phyloP scores from a whole-genome alignment of 768 basidiomycete species.

The Pisolithus orientalis region DNA sequence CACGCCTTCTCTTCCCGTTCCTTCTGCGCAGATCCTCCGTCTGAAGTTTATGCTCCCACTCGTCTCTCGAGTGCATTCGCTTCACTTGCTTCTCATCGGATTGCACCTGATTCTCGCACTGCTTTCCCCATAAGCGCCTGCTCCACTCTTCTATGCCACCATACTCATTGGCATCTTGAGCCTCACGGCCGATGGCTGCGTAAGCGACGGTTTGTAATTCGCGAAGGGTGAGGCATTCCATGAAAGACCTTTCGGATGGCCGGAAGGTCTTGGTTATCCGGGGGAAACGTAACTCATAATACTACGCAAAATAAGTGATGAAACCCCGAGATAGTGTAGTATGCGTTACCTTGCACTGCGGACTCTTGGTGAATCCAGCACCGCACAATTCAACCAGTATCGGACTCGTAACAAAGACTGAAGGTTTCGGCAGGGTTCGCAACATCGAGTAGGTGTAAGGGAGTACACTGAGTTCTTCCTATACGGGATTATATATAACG shows the following conservation, averaged over 20 bases:
- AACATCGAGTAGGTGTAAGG: constrained; percentile 52
- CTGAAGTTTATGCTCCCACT: constrained; percentile 40
- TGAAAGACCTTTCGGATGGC: constrained; percentile 58
- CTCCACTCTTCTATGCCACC: constrained; percentile 49
- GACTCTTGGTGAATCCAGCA: constrained; percentile 76
- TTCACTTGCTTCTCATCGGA: constrained; percentile 28
- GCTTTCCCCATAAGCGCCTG: constrained; percentile 34
- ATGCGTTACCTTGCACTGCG: constrained; percentile 41
- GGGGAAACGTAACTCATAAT: constrained; percentile 83
- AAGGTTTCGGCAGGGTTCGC: constrained; percentile 43
- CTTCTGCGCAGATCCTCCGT: constrained; percentile 14
- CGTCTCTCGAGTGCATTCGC: constrained; percentile 32
- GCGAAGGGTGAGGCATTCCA: constrained; percentile 42
- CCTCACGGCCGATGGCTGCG: constrained; percentile 47
- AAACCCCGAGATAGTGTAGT: background rate
- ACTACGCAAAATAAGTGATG: constrained; percentile 32
- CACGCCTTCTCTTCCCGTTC: constrained; percentile 16
- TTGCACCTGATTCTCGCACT: constrained; percentile 17
- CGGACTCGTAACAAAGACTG: constrained; percentile 52
- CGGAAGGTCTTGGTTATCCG: constrained; percentile 68
- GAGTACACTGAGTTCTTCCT: constrained; percentile 20
- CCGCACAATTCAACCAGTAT: constrained; percentile 71
- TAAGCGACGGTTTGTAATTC: constrained; percentile 51
- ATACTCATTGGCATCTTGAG: constrained; percentile 22
- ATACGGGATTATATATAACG: constrained; percentile 2